Evolutionary conservation across 306 rosid genomes (phyloP), one percentile per base, ranked within the genome.

Genomic region (Dalbergia oliveri): DNA sequence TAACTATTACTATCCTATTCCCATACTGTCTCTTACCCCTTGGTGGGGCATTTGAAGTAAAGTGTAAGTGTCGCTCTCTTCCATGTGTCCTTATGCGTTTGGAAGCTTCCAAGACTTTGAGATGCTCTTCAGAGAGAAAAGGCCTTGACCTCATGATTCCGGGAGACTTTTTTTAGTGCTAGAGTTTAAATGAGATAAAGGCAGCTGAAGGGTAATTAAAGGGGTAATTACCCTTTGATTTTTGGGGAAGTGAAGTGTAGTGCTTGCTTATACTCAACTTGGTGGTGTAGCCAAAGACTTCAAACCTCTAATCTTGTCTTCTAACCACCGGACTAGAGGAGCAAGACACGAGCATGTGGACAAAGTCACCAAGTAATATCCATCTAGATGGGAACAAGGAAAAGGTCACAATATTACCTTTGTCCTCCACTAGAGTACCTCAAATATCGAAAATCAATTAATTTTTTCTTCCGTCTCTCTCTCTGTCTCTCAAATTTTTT

Each of bases 81-180:
- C 84, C 81, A 35, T 82, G 44, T 90, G 98, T 88, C 86, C 16
- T 85, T 64, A 47, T 81, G 49, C 72, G 21, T 34, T 90, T 94
- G 99, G 97, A 94, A 88, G 72, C 83, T 90, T 92, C 89, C 79
- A 83, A 62, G 77, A 86, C 84, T 72, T 83, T 78, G 70, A 80
- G 92, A 93, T 93, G 35, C 92, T 87, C 79, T 72, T 19, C 11
- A 51, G 37, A 61, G 37, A 68, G 73, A 62, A 50, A 11, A 21
- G n/a, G 6, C 57, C 56, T 58, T 64, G 62, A 82, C 86, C 78
- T 72, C 68, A 18, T 69, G 5, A 37, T 79, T 59, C 72, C 69
- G 15, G 12, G 34, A 34, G 75, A 7, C 19, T 5, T 53, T 14
- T 61, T 44, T 33, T 70, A 16, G 68, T 66, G 16, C 49, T 65